Conservation (phyloP, 2,329 filamentous ascomycete species). For the Fusarium scirpi region DNA sequence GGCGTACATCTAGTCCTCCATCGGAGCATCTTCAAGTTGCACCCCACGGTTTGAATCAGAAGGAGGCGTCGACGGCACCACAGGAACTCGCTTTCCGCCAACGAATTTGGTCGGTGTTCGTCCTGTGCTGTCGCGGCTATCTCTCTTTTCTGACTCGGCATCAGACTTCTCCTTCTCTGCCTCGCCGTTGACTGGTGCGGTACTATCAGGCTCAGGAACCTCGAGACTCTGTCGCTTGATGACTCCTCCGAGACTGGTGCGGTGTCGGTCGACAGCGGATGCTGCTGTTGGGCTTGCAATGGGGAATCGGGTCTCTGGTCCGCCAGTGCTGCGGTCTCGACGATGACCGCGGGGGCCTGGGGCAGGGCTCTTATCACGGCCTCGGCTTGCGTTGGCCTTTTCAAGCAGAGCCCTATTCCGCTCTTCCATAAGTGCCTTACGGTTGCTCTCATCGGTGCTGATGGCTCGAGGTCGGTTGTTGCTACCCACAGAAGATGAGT, state of each 20-base stretch:
- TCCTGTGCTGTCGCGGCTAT: slow-evolving; percentile 74
- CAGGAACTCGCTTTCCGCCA: slow-evolving; percentile 60
- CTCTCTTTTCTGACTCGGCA: slow-evolving; percentile 66
- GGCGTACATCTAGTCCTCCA: slow-evolving; percentile 58
- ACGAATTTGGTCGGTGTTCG: slow-evolving; percentile 60
- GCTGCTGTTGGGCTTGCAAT: slow-evolving; percentile 74
- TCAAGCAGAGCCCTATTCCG: slow-evolving; percentile 84
- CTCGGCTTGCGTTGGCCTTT: slow-evolving; percentile 72
- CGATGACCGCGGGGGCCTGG: slow-evolving; percentile 73
- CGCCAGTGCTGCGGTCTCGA: slow-evolving; percentile 82
- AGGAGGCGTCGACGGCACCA: slow-evolving; percentile 47
- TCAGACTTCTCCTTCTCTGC: slow-evolving; percentile 46
- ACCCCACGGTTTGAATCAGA: slow-evolving; percentile 57
- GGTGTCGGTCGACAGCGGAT: slow-evolving; percentile 64
- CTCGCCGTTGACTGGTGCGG: slow-evolving; percentile 59
- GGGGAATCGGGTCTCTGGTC: slow-evolving; percentile 84
- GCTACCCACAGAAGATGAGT: slow-evolving; percentile 67
- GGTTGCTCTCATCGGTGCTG: slow-evolving; percentile 95
- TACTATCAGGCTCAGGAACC: slow-evolving; percentile 74
- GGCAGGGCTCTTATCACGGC: slow-evolving; percentile 79
- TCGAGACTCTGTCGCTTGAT: slow-evolving; percentile 79
- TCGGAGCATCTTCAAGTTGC: slow-evolving; percentile 64
- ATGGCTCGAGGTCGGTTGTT: slow-evolving; percentile 82
- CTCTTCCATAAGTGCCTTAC: slow-evolving; percentile 93
- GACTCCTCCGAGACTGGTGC: slow-evolving; percentile 60